These are phyloP conservation scores for Fraxinus greggii DNA, from an alignment of 305 asterid genomes.

Conservation along the genomic window DNA sequence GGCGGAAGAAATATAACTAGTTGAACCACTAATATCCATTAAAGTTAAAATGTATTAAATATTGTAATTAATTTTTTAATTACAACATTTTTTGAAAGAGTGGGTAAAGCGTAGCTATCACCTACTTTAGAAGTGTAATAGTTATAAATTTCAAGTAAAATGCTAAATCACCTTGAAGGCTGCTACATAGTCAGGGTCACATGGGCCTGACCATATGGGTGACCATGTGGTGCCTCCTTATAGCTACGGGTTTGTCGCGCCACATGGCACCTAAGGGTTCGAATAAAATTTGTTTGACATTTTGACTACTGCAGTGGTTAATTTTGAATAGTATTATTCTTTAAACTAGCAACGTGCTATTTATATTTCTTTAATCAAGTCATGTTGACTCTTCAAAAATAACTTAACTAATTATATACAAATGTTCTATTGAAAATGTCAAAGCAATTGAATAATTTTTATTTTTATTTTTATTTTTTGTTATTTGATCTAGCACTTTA, in stretches of 20 bases:
- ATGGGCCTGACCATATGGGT: no score
- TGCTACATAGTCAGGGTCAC: no score
- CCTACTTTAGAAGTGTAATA: neutral
- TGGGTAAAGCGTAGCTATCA: neutral
- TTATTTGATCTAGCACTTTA: neutral
- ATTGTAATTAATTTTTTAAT: no score
- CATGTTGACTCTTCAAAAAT: neutral
- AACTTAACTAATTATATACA: neutral
- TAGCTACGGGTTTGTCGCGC: no score
- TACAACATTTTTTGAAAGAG: neutral
- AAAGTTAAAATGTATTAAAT: no score
- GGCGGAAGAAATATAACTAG: no score
- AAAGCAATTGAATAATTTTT: neutral
- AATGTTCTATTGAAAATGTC: neutral
- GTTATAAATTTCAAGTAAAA: neutral
- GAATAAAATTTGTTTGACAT: neutral
- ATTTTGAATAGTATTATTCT: no score
- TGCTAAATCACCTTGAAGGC: neutral
- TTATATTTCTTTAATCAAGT: neutral
- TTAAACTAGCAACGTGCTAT: neutral
- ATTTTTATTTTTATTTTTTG: neutral
- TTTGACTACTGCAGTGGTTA: no score
- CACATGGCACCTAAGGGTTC: neutral
- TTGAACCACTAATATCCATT: neutral
- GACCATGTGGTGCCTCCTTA: no score